phyloP scores from a whole-genome alignment of 2,329 filamentous ascomycete genomes.

The Byssoonygena ceratinophila region DNA sequence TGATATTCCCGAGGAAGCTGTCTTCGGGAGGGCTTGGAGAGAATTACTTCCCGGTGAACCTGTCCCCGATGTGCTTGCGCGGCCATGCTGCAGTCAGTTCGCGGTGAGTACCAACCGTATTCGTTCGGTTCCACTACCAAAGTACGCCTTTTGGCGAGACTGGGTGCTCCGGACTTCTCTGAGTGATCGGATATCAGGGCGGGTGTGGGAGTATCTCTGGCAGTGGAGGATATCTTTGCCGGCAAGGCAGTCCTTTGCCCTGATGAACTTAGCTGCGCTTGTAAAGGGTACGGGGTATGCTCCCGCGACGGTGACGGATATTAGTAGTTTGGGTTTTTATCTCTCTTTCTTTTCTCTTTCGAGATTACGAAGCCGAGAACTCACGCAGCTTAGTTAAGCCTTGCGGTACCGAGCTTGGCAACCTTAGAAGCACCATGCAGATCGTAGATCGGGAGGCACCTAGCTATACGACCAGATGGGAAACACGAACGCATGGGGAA shows the following conservation, averaged over 20 bases:
- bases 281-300: conserved; percentile 54
- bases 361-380: neutral
- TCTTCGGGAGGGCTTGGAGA: conserved; percentile 39
- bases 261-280: conserved; percentile 49
- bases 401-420: neutral
- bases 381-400: neutral
- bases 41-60: conserved; percentile 39
- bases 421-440: neutral
- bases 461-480: too few species aligned
- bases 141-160: conserved; percentile 49
- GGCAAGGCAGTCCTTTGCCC: conserved; percentile 38
- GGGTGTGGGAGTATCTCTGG: conserved; percentile 56
- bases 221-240: conserved; percentile 53
- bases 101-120: conserved; percentile 50
- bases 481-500: neutral
- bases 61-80: conserved; percentile 43
- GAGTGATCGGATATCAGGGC: conserved; percentile 46
- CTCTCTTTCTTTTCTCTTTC: neutral
- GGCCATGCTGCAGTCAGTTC: conserved; percentile 56
- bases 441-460: neutral
- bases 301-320: conserved; percentile 44
- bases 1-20: conserved; percentile 38
- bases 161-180: conserved; percentile 51
- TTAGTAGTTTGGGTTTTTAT: neutral
- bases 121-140: conserved; percentile 41